Evolutionary conservation across 1,139 yeast species (phyloP).

Genomic region (Suhomyces guaymorum): DNA sequence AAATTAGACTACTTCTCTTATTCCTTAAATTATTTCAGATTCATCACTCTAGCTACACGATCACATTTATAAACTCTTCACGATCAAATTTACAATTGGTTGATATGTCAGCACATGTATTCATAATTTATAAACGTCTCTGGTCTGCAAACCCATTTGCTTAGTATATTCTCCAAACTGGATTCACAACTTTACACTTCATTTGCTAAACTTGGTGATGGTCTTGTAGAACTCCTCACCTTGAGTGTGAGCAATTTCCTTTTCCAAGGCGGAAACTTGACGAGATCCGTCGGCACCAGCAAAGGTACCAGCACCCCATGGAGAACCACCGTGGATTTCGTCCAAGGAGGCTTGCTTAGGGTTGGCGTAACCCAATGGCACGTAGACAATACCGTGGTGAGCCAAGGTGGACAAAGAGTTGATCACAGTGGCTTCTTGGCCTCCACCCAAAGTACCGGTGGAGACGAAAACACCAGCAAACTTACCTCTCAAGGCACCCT

Average conservation of each 20-base stretch:
- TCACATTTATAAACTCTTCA: no score
- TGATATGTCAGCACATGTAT: no score
- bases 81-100: no score
- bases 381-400: constrained; percentile 79
- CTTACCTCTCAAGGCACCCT: constrained; percentile 73
- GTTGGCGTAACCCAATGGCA: constrained; percentile 78
- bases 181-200: background rate
- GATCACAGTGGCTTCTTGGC: constrained; percentile 71
- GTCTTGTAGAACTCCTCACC: constrained; percentile 61
- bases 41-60: no score
- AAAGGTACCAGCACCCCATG: constrained; percentile 87
- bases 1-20: no score
- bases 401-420: constrained; percentile 66
- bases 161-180: no score
- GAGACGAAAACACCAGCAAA: constrained; percentile 74
- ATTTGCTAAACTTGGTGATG: constrained; percentile 24
- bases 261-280: constrained; percentile 65
- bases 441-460: constrained; percentile 85
- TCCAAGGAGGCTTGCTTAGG: constrained; percentile 57
- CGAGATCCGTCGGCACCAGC: constrained; percentile 83
- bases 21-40: no score
- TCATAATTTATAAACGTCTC: no score
- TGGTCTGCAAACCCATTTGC: no score
- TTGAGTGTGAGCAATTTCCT: constrained; percentile 61
- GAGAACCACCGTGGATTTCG: constrained; percentile 79